phyloP scores from a whole-genome alignment of 2,329 filamentous ascomycete species.

The Phyllachora maydis region DNA sequence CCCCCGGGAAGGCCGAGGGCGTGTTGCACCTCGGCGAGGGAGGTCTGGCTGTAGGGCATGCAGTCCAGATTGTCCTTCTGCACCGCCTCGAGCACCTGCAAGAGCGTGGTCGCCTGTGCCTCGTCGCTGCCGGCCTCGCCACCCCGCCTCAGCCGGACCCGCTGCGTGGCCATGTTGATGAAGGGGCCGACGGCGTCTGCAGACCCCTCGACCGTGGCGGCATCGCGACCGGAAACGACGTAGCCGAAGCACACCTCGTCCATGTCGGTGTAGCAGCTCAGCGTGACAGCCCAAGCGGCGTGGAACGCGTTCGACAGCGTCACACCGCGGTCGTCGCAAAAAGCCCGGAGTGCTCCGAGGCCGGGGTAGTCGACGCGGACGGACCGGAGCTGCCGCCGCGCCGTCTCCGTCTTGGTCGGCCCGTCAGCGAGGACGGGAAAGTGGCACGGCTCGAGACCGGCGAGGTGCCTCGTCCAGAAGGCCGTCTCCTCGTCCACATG shows the following conservation, averaged over 20 bases:
- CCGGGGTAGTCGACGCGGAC: slow-evolving; percentile 5
- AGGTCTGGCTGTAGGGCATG: slow-evolving; percentile 6
- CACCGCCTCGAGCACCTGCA: slow-evolving; percentile 5
- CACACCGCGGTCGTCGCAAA: slow-evolving; percentile 19
- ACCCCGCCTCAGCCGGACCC: slow-evolving; percentile 2
- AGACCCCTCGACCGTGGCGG: slow-evolving; percentile 4
- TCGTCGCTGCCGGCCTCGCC: background rate
- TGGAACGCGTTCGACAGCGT: slow-evolving; percentile 24
- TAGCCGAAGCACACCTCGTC: slow-evolving; percentile 21
- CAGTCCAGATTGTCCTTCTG: slow-evolving; percentile 6
- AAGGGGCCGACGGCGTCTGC: slow-evolving; percentile 7
- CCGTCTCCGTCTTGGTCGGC: slow-evolving; percentile 1
- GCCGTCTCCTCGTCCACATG: slow-evolving; percentile 12
- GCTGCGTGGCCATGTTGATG: slow-evolving; percentile 8
- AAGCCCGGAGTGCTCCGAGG: slow-evolving; percentile 10
- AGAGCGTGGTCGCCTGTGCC: slow-evolving; percentile 1
- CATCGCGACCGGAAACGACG: slow-evolving; percentile 10
- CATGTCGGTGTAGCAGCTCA: slow-evolving; percentile 14
- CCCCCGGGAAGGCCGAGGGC: slow-evolving; percentile 6
- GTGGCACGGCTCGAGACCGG: slow-evolving; percentile 20
- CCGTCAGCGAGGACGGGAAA: slow-evolving; percentile 14
- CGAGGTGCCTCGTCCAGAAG: slow-evolving; percentile 22
- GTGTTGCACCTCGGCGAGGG: slow-evolving; percentile 7
- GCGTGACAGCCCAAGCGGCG: slow-evolving; percentile 15
- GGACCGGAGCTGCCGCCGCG: slow-evolving; percentile 5